Percentiles rank a stretch among this genome's conserved stretches.
phyloP scores from a whole-genome alignment of 2,329 filamentous ascomycete species.

The Balansia obtecta region DNA sequence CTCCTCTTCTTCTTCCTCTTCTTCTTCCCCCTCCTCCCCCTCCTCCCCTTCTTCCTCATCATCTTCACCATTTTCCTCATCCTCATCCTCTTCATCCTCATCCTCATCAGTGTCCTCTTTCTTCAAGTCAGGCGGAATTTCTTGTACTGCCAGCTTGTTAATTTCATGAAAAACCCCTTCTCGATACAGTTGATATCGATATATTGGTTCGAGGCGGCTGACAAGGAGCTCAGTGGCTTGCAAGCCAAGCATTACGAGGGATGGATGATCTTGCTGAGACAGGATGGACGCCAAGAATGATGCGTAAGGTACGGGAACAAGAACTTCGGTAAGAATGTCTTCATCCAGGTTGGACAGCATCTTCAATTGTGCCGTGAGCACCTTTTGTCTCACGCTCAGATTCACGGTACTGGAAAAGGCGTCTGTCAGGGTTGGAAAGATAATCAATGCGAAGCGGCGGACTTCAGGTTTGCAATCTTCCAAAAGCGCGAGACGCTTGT shows the following conservation, averaged over 20 bases:
- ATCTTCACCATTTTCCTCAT: slow-evolving; percentile 13
- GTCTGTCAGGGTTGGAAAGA: slow-evolving; percentile 90
- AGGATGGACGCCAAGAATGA: slow-evolving; percentile 92
- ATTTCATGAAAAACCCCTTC: slow-evolving; percentile 94
- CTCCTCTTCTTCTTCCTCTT: not conserved
- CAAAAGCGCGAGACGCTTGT: slow-evolving; percentile 71
- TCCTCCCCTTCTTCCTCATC: slow-evolving; percentile 2
- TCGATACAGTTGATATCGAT: slow-evolving; percentile 91
- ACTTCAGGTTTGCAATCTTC: slow-evolving; percentile 76
- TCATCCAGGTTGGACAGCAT: slow-evolving; percentile 94
- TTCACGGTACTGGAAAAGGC: slow-evolving; percentile 98
- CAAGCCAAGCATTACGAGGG: slow-evolving; percentile 73
- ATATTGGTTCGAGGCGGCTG: slow-evolving; percentile 72
- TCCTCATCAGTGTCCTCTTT: slow-evolving; percentile 8
- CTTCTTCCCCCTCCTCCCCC: not conserved
- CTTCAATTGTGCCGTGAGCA: slow-evolving; percentile 88
- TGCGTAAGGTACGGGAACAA: slow-evolving; percentile 83
- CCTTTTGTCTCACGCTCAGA: slow-evolving; percentile 84
- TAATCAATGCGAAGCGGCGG: slow-evolving; percentile 80
- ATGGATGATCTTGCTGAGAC: slow-evolving; percentile 86
- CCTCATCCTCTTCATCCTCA: slow-evolving; percentile 8
- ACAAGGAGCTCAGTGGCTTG: slow-evolving; percentile 84
- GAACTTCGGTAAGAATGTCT: slow-evolving; percentile 69
- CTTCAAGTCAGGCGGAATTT: slow-evolving; percentile 14
- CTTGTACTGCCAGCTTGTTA: slow-evolving; percentile 55